Evolutionary conservation across 306 rosid species (phyloP).

Genomic region (Rosa persica): DNA sequence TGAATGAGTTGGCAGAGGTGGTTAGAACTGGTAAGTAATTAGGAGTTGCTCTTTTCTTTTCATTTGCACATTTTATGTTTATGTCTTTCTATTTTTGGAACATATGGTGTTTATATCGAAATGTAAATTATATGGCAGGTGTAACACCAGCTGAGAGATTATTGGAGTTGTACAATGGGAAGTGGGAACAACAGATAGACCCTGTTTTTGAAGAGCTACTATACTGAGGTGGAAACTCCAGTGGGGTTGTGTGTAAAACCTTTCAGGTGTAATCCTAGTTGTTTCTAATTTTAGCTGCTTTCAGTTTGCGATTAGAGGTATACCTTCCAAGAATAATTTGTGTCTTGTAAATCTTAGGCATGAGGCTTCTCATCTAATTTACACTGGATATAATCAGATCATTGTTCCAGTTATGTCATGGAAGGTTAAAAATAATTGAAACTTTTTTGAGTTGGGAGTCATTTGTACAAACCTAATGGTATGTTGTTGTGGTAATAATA

Average conservation of each 20-base stretch:
- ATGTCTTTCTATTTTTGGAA: not conserved
- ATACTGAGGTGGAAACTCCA: conserved; percentile 52
- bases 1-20: conserved; percentile 90
- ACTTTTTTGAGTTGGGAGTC: conserved; percentile 9
- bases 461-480: not conserved
- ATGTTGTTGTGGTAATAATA: not conserved
- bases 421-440: conserved; percentile 5
- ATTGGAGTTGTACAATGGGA: conserved; percentile 72
- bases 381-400: not conserved
- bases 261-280: conserved; percentile 29
- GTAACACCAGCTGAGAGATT: conserved; percentile 91
- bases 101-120: not conserved
- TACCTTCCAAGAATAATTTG: conserved; percentile 32
- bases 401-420: conserved; percentile 8
- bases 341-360: conserved; percentile 32
- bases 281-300: conserved; percentile 31
- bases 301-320: conserved; percentile 21
- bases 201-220: conserved; percentile 90
- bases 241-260: conserved; percentile 34
- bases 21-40: conserved; percentile 69
- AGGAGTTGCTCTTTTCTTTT: conserved; percentile 6
- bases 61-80: not conserved
- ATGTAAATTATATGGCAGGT: conserved; percentile 47
- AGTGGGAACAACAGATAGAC: conserved; percentile 84
- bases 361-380: conserved; percentile 29